These are phyloP conservation scores for Lipomyces lipofer DNA, from an alignment of 805 yeast species.

Conservation along the genomic window DNA sequence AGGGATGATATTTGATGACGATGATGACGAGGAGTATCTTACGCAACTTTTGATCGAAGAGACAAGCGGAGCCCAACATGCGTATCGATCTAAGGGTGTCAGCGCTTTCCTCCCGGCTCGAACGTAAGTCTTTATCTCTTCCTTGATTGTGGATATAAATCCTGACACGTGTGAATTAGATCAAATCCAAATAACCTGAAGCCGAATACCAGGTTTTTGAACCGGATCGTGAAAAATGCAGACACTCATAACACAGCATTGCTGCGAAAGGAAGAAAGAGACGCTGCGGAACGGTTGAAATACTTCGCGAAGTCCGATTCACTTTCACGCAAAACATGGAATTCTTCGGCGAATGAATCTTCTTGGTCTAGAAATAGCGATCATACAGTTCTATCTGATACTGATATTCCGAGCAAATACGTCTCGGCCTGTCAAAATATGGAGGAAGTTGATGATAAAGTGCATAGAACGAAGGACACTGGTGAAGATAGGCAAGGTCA, in stretches of 20 bases:
- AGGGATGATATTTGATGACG: neutral
- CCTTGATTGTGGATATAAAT: neutral
- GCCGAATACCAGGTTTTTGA: constrained; percentile 22
- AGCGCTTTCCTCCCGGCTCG: neutral
- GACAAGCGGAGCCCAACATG: neutral
- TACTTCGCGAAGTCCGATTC: neutral
- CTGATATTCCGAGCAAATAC: too few relatives aligned
- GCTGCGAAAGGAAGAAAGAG: constrained; percentile 15
- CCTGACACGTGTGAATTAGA: too few relatives aligned
- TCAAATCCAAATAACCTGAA: constrained; percentile 11
- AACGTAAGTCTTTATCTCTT: neutral
- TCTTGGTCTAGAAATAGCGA: too few relatives aligned
- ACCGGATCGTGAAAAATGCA: constrained; percentile 19
- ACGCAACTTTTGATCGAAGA: constrained; percentile 11
- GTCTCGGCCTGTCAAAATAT: too few relatives aligned
- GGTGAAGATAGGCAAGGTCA: too few relatives aligned
- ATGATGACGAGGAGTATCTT: constrained; percentile 12
- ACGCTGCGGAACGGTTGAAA: constrained; percentile 9
- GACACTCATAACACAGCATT: constrained; percentile 23
- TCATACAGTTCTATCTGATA: too few relatives aligned
- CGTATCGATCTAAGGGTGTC: neutral
- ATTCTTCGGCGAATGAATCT: too few relatives aligned
- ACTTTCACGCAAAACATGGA: neutral
- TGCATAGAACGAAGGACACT: too few relatives aligned
- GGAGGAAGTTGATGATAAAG: too few relatives aligned